Evolutionary conservation across 768 basidiomycete genomes (phyloP), one percentile per base, ranked within the genome.

Genomic region (Psilocybe cubensis): DNA sequence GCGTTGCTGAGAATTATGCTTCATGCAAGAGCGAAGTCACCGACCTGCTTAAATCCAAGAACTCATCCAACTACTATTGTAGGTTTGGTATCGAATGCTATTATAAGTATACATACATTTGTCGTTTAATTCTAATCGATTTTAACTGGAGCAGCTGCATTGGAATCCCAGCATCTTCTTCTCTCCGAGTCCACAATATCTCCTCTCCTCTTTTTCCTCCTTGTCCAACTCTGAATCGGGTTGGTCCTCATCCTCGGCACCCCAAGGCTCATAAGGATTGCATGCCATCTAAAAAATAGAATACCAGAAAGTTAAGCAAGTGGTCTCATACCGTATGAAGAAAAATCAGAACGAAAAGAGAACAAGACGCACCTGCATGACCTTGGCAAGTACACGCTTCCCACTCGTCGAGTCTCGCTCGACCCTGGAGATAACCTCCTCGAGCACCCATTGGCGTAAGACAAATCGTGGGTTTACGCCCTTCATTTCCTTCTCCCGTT

Each of bases 391-490:
- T 2, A 90, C 74, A 56, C 80, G 76, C 74, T 85, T 87, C 46
- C 89, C 90, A 57, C 74, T 82, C 20, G 77, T 75, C 9, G 76
- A 68, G 64, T 94, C 90, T 57, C 73, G 72, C 67, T 94, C 91
- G 1, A 94, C 83, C 61, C 82, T 82, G 59, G 74, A 72, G 67
- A 98, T 98, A 21, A 92, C 88, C 67, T 98, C 96, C 70, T 98
- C 95, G 29, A 99, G 78, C 8, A 98, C 76, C 97, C 97, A 98
- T 72, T 98, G 97, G 58, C 97, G 79, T 57, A 98, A 72, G 29
- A 96, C 87, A 72, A 99, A 98, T 31, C 95, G 79, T 17, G 97
- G 97, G 68, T 99, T 99, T 25, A 79, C 85, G 21, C 60, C 70
- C 59, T 76, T 80, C 75, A 84, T 82, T 31, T 78, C 84, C 12